Base-by-base conservation (phyloP, 192 early-diverging fungal species). In the Cladochytrium replicatum region DNA sequence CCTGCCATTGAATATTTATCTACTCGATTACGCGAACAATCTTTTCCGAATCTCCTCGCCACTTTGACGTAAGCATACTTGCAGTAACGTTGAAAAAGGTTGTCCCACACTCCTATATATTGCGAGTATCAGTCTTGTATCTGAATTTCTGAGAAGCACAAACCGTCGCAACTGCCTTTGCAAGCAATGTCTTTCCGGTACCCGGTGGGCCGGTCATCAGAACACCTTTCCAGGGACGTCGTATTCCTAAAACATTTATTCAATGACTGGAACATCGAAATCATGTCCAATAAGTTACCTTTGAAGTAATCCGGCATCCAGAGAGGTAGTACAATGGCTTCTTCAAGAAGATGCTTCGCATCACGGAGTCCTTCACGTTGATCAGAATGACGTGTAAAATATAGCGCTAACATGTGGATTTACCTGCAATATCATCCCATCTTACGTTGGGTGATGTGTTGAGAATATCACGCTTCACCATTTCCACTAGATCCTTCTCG, bases 221-320 rank as follows among this genome's bases (percentile, higher is more conserved):
- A n/a, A 81, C 76, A 11, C 78, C 78, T 47, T 78, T 80, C 77
- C 76, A 78, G 8, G 76, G 76, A 29, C 76, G 38, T 34, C 73
- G 52, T 32, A 75, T 75, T 1, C 64, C 52, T 57, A 32, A 37
- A 17, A 48, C 19, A 13, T 22, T 29, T 3, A 39, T 46, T 30
- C 2, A 46, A 2, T 1, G 26, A 2, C 19, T 22, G 26, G 19
- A 22, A 2, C 19, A 2, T 2, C 22, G 19, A 2, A 30, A 46
- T 22, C 19, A 22, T 59, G 22, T 17, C 13, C 7, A 46, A 28
- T 8, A 11, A 3, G 17, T 1, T 52, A 55, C 71, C 76, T 54
- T 77, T 60, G 51, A 80, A 80, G 50, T 53, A 80, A 40, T 80
- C 76, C 38, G 78, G 78, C 78, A 80, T 80, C 78, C 75, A 80